phyloP scores from a whole-genome alignment of 306 rosid genomes.

The Pyrus betulifolia region DNA sequence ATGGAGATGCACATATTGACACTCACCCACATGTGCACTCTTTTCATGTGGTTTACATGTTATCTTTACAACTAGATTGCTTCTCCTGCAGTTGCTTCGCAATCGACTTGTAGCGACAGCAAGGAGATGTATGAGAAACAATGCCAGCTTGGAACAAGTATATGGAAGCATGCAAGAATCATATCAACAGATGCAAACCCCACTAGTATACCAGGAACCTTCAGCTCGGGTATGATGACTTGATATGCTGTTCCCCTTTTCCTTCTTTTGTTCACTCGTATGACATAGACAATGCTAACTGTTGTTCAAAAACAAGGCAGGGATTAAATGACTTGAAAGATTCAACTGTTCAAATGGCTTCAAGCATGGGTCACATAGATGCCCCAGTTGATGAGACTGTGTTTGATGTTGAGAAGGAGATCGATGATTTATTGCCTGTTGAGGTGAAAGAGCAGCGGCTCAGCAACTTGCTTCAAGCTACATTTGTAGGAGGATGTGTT shows the following conservation, averaged over 20 bases:
- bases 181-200: constrained; percentile 66
- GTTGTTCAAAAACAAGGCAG: constrained; percentile 25
- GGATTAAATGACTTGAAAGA: constrained; percentile 62
- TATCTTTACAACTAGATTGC: constrained; percentile 1
- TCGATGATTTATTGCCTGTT: constrained; percentile 62
- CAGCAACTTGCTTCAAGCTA: constrained; percentile 74
- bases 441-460: constrained; percentile 83
- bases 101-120: constrained; percentile 51
- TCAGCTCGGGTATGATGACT: constrained; percentile 35
- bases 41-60: neutral
- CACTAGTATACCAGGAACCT: constrained; percentile 45
- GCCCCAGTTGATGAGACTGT: constrained; percentile 52
- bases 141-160: constrained; percentile 57
- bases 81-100: constrained; percentile 47
- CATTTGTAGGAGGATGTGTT: constrained; percentile 66
- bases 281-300: neutral
- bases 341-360: constrained; percentile 50
- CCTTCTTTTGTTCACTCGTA: neutral
- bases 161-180: constrained; percentile 71
- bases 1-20: neutral
- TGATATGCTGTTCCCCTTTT: neutral
- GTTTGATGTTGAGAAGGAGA: constrained; percentile 66
- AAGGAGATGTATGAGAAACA: constrained; percentile 39
- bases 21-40: neutral
- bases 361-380: constrained; percentile 36